phyloP scores from a whole-genome alignment of 2,329 filamentous ascomycete genomes.

The Aspergillus versicolor region DNA sequence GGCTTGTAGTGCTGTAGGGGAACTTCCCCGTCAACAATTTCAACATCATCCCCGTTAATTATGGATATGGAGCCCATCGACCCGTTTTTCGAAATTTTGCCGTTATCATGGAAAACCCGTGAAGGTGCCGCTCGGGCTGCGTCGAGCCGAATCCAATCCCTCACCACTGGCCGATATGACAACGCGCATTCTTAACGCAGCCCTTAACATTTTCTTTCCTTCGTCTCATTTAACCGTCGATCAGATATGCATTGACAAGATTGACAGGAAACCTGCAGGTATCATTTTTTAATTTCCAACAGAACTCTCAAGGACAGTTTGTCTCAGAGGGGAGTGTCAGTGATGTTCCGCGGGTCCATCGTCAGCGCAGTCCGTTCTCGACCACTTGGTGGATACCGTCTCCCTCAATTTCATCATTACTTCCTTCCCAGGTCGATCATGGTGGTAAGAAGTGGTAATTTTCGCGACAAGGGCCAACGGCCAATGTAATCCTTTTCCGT shows the following conservation, averaged over 20 bases:
- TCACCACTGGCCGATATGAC: neutral
- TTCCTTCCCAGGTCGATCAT: neutral
- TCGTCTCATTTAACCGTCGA: neutral
- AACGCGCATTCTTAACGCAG: neutral
- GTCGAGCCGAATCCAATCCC: neutral
- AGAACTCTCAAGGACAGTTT: neutral
- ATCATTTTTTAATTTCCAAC: neutral
- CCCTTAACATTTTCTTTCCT: neutral
- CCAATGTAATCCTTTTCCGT: neutral
- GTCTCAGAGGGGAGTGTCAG: neutral
- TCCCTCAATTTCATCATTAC: conserved; percentile 2
- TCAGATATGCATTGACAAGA: neutral
- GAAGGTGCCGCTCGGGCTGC: neutral
- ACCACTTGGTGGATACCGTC: conserved; percentile 1
- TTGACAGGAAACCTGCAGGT: neutral
- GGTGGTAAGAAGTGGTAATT: conserved; percentile 5
- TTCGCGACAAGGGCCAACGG: neutral
- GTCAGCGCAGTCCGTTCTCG: neutral
- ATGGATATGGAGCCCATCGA: neutral
- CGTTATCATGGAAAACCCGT: neutral
- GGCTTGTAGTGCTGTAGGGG: conserved; percentile 6
- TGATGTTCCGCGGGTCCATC: conserved; percentile 1
- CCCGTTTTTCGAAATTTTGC: neutral
- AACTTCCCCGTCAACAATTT: conserved; percentile 3
- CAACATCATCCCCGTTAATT: too few relatives aligned